Evolutionary conservation across 805 yeast genomes (phyloP).

Genomic region (Yamadazyma philogaea): DNA sequence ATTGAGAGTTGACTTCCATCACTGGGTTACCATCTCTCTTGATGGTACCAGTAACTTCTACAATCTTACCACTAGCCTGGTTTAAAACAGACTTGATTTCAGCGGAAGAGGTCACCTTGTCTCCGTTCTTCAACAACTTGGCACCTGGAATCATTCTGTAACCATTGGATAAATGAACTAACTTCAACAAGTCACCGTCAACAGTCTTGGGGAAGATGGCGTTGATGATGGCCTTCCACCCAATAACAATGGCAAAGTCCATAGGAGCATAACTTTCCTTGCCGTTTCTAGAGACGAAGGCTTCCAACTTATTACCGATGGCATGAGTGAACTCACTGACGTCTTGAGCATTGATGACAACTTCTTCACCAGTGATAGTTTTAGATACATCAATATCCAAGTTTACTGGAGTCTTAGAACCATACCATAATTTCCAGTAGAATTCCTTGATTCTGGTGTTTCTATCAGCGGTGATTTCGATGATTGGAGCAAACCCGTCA

Average conservation of each 20-base stretch:
- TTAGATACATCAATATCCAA: constrained; percentile 69
- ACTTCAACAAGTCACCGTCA: constrained; percentile 91
- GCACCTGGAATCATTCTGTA: constrained; percentile 93
- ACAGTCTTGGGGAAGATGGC: constrained; percentile 96
- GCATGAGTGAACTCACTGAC: constrained; percentile 95
- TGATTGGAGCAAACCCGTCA: constrained; percentile 94
- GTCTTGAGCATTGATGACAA: constrained; percentile 67
- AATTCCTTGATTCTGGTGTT: constrained; percentile 90
- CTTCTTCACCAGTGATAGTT: constrained; percentile 65
- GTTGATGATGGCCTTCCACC: constrained; percentile 97
- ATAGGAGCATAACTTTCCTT: constrained; percentile 89
- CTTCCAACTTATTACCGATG: constrained; percentile 95
- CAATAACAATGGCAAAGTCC: constrained; percentile 98
- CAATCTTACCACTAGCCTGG: constrained; percentile 91
- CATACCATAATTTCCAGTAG: constrained; percentile 98
- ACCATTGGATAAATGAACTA: constrained; percentile 93
- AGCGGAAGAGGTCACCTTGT: constrained; percentile 77
- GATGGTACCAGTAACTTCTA: constrained; percentile 89
- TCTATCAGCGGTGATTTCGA: constrained; percentile 86
- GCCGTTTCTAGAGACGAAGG: constrained; percentile 85
- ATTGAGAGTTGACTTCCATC: constrained; percentile 90
- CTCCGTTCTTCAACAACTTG: constrained; percentile 83
- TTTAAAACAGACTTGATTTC: constrained; percentile 84
- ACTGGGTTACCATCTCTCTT: constrained; percentile 74
- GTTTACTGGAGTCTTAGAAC: constrained; percentile 54